Conservation (phyloP, 768 basidiomycete genomes). For the Russula compacta region DNA sequence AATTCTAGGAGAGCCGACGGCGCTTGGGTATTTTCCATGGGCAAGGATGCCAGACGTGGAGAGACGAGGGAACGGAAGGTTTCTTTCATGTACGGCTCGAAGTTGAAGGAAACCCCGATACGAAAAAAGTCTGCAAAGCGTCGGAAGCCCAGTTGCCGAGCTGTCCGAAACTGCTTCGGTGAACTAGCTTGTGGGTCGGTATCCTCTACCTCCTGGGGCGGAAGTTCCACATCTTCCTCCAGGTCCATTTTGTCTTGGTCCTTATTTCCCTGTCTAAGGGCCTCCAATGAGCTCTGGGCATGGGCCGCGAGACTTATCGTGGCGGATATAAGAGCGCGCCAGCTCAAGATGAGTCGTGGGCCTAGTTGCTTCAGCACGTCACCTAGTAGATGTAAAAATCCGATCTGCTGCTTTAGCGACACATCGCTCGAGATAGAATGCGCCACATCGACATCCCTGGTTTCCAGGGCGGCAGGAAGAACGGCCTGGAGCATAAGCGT, state of each 20-base stretch:
- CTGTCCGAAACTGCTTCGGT: conserved; percentile 35
- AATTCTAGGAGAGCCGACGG: conserved; percentile 85
- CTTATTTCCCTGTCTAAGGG: conserved; percentile 26
- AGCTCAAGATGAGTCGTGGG: conserved; percentile 53
- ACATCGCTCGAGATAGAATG: conserved; percentile 27
- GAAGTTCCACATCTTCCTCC: conserved; percentile 23
- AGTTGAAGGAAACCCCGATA: conserved; percentile 64
- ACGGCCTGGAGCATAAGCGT: conserved; percentile 84
- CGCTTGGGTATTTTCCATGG: conserved; percentile 82
- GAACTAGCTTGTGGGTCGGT: conserved; percentile 6
- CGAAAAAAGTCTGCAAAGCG: conserved; percentile 86
- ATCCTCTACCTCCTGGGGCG: conserved; percentile 28
- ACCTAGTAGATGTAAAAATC: conserved; percentile 76
- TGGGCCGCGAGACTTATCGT: conserved; percentile 56
- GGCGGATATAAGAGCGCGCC: conserved; percentile 67
- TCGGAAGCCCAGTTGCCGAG: conserved; percentile 79
- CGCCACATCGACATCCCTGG: conserved; percentile 22
- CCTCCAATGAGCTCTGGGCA: conserved; percentile 51
- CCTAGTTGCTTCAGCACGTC: conserved; percentile 81
- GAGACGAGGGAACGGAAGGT: conserved; percentile 69
- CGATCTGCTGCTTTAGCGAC: conserved; percentile 62
- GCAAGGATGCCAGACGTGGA: conserved; percentile 67
- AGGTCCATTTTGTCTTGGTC: conserved; percentile 29
- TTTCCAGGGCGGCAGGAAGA: conserved; percentile 13
- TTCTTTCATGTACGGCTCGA: conserved; percentile 53